These are phyloP conservation scores for Neobulgaria alba DNA, from an alignment of 2,329 filamentous ascomycete species.

Conservation along the genomic window DNA sequence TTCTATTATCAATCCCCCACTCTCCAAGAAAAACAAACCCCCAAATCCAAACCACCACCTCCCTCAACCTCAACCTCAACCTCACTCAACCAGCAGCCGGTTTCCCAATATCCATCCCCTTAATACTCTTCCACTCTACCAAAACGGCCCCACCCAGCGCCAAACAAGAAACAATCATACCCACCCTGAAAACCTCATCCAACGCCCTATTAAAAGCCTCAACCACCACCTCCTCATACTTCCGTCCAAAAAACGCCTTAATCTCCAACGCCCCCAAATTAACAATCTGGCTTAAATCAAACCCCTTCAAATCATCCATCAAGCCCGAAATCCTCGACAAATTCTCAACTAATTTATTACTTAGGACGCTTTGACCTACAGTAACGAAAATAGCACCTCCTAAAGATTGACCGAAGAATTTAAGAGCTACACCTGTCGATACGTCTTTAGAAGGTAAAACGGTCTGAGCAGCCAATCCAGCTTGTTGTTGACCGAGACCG, in stretches of 20 bases:
- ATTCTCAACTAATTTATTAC: conserved; percentile 42
- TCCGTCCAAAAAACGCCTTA: not conserved
- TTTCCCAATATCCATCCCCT: no score
- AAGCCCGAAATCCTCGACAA: conserved; percentile 32
- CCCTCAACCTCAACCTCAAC: no score
- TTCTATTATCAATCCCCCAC: no score
- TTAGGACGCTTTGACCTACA: conserved; percentile 20
- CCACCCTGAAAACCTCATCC: conserved; percentile 1
- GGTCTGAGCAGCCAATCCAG: conserved; percentile 16
- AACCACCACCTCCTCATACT: not conserved
- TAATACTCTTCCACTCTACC: conserved; percentile 1
- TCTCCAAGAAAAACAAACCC: no score
- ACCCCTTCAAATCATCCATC: conserved; percentile 30
- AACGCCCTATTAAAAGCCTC: conserved; percentile 1
- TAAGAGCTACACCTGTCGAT: conserved; percentile 20
- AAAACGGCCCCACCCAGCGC: conserved; percentile 1
- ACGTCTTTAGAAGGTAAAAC: conserved; percentile 15
- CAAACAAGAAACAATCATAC: conserved; percentile 1
- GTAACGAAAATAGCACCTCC: conserved; percentile 29
- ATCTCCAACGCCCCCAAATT: not conserved
- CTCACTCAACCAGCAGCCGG: no score
- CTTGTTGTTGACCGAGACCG: conserved; percentile 17
- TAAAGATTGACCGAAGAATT: conserved; percentile 28
- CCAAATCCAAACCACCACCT: no score
- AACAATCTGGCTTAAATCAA: conserved; percentile 26